Conservation (phyloP, 2,329 filamentous ascomycete genomes). For the Aspergillus proliferans region DNA sequence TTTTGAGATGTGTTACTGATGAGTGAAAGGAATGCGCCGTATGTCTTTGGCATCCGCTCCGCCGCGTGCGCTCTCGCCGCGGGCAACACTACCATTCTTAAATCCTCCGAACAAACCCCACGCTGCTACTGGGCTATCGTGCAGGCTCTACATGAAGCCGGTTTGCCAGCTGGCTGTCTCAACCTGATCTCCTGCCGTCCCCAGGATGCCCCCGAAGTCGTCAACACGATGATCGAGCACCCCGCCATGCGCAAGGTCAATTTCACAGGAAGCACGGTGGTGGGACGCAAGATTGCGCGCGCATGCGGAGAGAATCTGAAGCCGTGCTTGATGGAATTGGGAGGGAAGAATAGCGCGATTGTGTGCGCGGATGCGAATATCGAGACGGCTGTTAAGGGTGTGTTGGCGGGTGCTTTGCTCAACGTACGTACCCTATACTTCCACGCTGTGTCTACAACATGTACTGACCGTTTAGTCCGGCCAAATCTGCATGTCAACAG, state of each 20-base stretch:
- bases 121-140: conserved; percentile 56
- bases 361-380: conserved; percentile 74
- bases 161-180: conserved; percentile 66
- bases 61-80: conserved; percentile 59
- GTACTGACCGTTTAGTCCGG: conserved; percentile 48
- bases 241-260: conserved; percentile 64
- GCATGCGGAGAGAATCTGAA: conserved; percentile 66
- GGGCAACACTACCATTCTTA: conserved; percentile 68
- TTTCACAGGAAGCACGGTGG: conserved; percentile 65
- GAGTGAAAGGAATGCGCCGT: conserved; percentile 47
- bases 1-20: not conserved
- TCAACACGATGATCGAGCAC: conserved; percentile 59
- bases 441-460: conserved; percentile 1
- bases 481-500: conserved; percentile 79
- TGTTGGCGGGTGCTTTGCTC: conserved; percentile 28
- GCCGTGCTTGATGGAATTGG: conserved; percentile 71
- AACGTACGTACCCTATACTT: conserved; percentile 18
- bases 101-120: conserved; percentile 62
- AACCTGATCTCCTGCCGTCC: conserved; percentile 62
- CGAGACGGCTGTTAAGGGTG: conserved; percentile 48
- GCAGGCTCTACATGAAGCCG: conserved; percentile 61
- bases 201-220: conserved; percentile 60
- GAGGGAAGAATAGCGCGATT: conserved; percentile 73
- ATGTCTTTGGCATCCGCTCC: conserved; percentile 43
- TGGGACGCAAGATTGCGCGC: conserved; percentile 63